Evolutionary conservation across 2,329 filamentous ascomycete species (phyloP).

Genomic region (Diaporthe eres): DNA sequence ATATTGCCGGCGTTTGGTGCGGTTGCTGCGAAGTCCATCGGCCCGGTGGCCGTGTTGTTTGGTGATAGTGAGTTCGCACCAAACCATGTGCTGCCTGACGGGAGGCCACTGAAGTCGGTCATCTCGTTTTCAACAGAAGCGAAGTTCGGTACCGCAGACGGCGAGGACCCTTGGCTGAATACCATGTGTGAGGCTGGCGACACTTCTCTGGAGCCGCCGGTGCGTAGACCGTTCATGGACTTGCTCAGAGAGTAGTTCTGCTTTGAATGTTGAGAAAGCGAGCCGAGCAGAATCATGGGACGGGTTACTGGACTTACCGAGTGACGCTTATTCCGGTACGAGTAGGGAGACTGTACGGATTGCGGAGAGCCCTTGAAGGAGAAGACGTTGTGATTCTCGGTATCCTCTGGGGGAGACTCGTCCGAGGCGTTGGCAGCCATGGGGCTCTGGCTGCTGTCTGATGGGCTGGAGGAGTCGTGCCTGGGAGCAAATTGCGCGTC

Average conservation of each 20-base stretch:
- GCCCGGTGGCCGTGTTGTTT: slow-evolving; percentile 54
- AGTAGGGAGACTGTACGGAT: slow-evolving; percentile 32
- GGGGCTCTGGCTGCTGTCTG: slow-evolving; percentile 65
- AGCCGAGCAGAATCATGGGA: not conserved
- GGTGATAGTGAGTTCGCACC: slow-evolving; percentile 36
- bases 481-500: slow-evolving; percentile 44
- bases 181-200: slow-evolving; percentile 68
- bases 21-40: slow-evolving; percentile 28
- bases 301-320: slow-evolving; percentile 54
- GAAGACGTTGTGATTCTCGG: slow-evolving; percentile 34
- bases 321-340: slow-evolving; percentile 55
- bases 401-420: slow-evolving; percentile 37
- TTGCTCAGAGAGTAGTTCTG: slow-evolving; percentile 67
- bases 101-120: slow-evolving; percentile 52
- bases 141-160: slow-evolving; percentile 61
- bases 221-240: slow-evolving; percentile 64
- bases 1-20: slow-evolving; percentile 26
- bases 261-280: slow-evolving; percentile 46
- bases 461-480: slow-evolving; percentile 43
- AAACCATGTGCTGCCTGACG: slow-evolving; percentile 37
- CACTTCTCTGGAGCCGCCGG: slow-evolving; percentile 64
- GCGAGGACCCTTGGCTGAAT: slow-evolving; percentile 67
- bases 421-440: slow-evolving; percentile 45
- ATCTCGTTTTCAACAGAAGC: slow-evolving; percentile 59
- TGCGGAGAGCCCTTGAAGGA: slow-evolving; percentile 36